These are phyloP conservation scores for Hypoxylon sp. DNA, from an alignment of 2,329 filamentous ascomycete genomes.

Conservation along the genomic window DNA sequence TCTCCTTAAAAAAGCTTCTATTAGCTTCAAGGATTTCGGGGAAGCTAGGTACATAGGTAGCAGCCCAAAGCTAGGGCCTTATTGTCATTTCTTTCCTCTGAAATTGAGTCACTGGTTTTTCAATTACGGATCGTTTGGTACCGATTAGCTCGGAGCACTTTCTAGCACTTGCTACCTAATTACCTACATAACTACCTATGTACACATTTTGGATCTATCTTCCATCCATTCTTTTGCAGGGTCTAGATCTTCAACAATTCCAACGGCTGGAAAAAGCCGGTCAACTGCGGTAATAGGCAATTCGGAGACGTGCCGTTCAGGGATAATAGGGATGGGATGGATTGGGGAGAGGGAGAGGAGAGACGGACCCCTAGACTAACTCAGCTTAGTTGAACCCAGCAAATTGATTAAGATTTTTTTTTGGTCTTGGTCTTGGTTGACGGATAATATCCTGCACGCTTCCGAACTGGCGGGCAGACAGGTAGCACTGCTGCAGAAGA, in stretches of 20 bases:
- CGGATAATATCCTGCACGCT: too few relatives aligned
- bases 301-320: constrained; percentile 18
- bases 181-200: too few relatives aligned
- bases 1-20: too few relatives aligned
- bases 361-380: constrained; percentile 6
- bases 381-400: constrained; percentile 15
- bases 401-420: too few relatives aligned
- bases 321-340: constrained; percentile 1
- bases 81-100: not conserved
- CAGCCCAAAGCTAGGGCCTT: too few relatives aligned
- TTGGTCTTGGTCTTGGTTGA: too few relatives aligned
- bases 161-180: too few relatives aligned
- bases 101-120: constrained; percentile 4
- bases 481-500: too few relatives aligned
- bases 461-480: constrained; percentile 6
- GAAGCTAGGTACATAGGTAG: too few relatives aligned
- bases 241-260: constrained; percentile 26
- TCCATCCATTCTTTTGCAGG: constrained; percentile 5
- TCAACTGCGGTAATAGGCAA: constrained; percentile 25
- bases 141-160: constrained; percentile 13
- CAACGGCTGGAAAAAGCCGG: constrained; percentile 9
- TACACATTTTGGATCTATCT: too few relatives aligned
- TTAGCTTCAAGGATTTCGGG: too few relatives aligned
- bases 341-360: not conserved
- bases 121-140: constrained; percentile 22